Base-by-base conservation (phyloP, 2,329 filamentous ascomycete species). In the Sordariomycetes sp. region DNA sequence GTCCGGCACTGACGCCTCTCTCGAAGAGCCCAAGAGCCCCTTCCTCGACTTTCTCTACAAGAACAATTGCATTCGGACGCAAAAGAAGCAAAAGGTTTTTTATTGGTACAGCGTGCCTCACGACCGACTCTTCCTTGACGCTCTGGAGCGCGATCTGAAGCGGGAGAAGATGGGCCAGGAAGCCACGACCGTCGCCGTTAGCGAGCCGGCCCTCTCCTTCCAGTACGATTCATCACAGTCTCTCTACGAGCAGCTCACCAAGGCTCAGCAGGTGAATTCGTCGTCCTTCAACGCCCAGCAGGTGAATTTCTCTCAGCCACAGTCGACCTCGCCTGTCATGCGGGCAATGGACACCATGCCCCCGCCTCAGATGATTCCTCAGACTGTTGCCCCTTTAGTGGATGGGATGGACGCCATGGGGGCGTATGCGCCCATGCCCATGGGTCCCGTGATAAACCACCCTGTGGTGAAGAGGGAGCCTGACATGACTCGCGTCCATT, bases 81-180 rank as follows among this genome's bases (percentile, higher is more conserved):
- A 99, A 74, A 99, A 99, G 84, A 99, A 99, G 81, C 94, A 99
- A 70, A 99, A 99, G 79, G 94, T 99, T 63, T 99, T 99, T 69
- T 99, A 97, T 76, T 99, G 94, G 94, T 99, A 97, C 75, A 96
- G 91, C 76, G 94, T 99, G 53, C 94, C 94, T 1, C 94, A 99
- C 71, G 94, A 99, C 73, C 85, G 94, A 57, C 84, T 99, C 55
- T 99, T 99, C 75, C 85, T 99, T 64, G 94, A 99, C 75, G 94
- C 94, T 45, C 78, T 99, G 65, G 94, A 99, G 79, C 87, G 94
- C 62, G 94, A 99, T 69, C 75, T 99, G 68, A 99, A 99, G 84
- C 85, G 94, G 68, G 94, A 99, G 76, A 99, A 99, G 82, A 97
- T 97, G 92, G 87, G 88, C 63, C 94, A 99, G 74, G 94, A 99